These are phyloP conservation scores for Colletotrichum cuscutae DNA, from an alignment of 2,329 filamentous ascomycete species.

Conservation along the genomic window DNA sequence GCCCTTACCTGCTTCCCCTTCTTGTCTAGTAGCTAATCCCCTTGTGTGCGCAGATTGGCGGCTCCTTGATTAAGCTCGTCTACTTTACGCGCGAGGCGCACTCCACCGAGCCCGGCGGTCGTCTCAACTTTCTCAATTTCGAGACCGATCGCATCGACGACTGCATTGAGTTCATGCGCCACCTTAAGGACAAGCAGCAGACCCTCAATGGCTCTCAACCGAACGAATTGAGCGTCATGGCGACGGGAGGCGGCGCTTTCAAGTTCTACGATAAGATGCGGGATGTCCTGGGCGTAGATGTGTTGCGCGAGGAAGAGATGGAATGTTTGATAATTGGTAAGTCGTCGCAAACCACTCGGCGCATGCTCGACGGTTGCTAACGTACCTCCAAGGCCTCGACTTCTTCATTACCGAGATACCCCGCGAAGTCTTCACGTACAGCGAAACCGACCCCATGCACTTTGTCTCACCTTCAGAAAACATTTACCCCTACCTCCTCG, in stretches of 20 bases:
- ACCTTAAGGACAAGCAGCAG: slow-evolving; percentile 84
- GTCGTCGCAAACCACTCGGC: slow-evolving; percentile 36
- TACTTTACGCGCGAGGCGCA: slow-evolving; percentile 93
- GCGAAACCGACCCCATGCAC: slow-evolving; percentile 88
- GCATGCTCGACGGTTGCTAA: not conserved
- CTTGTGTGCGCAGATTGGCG: slow-evolving; percentile 78
- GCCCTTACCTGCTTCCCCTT: slow-evolving; percentile 35
- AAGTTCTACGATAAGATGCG: slow-evolving; percentile 96
- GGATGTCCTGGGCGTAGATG: slow-evolving; percentile 85
- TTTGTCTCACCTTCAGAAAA: slow-evolving; percentile 82
- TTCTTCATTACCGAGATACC: slow-evolving; percentile 99
- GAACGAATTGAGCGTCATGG: slow-evolving; percentile 88
- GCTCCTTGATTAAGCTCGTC: slow-evolving; percentile 94
- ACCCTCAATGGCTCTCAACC: slow-evolving; percentile 77
- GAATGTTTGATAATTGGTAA: slow-evolving; percentile 94
- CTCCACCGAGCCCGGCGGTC: slow-evolving; percentile 83
- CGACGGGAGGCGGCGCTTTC: slow-evolving; percentile 94
- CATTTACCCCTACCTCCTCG: slow-evolving; percentile 95
- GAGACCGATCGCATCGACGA: slow-evolving; percentile 95
- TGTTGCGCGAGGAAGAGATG: slow-evolving; percentile 97
- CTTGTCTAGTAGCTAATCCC: slow-evolving; percentile 26
- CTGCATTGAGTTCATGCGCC: slow-evolving; percentile 90
- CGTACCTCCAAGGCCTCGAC: slow-evolving; percentile 77
- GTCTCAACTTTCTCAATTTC: slow-evolving; percentile 94
- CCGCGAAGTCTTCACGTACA: slow-evolving; percentile 96